Conservation (phyloP, 441 rosid genomes). For the Gossypium trilobum region DNA sequence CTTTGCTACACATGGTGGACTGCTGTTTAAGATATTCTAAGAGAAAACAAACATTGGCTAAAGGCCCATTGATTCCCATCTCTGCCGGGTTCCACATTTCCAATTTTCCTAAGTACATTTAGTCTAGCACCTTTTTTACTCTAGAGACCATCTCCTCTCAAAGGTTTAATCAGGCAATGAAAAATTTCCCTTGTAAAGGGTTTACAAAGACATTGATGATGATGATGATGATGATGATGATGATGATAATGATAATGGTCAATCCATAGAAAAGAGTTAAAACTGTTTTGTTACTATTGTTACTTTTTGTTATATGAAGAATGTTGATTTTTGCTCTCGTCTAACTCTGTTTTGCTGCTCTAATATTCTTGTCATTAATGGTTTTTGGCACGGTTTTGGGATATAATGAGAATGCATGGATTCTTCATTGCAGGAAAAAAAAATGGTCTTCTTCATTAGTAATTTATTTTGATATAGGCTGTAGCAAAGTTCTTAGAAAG, state of each 20-base stretch:
- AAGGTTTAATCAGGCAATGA: constrained; percentile 13
- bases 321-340: background rate
- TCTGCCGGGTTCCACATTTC: constrained; percentile 15
- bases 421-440: background rate
- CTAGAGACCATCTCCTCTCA: constrained; percentile 10
- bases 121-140: constrained; percentile 20
- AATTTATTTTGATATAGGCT: background rate
- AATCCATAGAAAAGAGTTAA: constrained; percentile 16
- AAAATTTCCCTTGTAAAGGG: constrained; percentile 13
- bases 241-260: constrained; percentile 13
- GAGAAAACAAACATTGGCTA: constrained; percentile 5
- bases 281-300: constrained; percentile 5
- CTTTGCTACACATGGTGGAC: constrained; percentile 55
- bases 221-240: constrained; percentile 21
- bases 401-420: background rate
- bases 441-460: constrained; percentile 33
- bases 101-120: constrained; percentile 17
- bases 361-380: background rate
- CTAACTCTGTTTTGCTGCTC: background rate
- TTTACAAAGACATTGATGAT: constrained; percentile 10
- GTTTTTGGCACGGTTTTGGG: background rate
- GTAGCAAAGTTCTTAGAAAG: background rate
- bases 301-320: background rate
- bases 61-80: background rate
- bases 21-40: constrained; percentile 46